These are phyloP conservation scores for Orbilia quercus DNA, from an alignment of 2,329 filamentous ascomycete species.

Conservation along the genomic window DNA sequence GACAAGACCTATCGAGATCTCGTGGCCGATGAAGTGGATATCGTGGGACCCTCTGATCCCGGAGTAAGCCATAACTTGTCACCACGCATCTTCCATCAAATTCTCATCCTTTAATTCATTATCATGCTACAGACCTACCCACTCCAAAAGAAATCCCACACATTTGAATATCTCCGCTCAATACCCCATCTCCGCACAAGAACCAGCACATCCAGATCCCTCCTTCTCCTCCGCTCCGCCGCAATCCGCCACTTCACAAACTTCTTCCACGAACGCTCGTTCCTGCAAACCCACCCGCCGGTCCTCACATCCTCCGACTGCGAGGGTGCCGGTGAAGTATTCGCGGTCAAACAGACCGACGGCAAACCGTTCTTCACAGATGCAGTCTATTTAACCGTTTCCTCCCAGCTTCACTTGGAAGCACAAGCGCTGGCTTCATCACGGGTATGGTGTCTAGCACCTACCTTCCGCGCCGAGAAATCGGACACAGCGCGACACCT, in stretches of 20 bases:
- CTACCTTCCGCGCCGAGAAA: conserved; percentile 91
- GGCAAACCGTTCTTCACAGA: conserved; percentile 76
- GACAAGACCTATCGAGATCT: conserved; percentile 80
- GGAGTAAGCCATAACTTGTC: no score
- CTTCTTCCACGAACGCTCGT: conserved; percentile 78
- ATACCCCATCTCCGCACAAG: conserved; percentile 87
- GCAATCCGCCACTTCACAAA: conserved; percentile 77
- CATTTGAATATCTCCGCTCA: conserved; percentile 84
- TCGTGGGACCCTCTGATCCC: conserved; percentile 82
- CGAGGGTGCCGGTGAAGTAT: conserved; percentile 95
- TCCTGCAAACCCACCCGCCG: conserved; percentile 87
- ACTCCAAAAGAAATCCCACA: conserved; percentile 96
- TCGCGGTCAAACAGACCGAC: conserved; percentile 66
- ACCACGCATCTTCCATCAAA: no score
- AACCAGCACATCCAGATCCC: conserved; percentile 80
- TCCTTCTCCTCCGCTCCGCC: conserved; percentile 85
- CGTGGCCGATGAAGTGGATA: conserved; percentile 74
- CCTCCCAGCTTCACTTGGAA: conserved; percentile 92
- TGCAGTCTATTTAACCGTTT: conserved; percentile 95
- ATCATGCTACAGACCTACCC: conserved; percentile 78
- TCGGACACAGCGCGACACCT: conserved; percentile 94
- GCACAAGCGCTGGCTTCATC: conserved; percentile 87
- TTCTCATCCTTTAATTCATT: no score
- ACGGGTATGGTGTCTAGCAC: conserved; percentile 92
- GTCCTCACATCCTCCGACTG: conserved; percentile 97